Evolutionary conservation across 2,329 filamentous ascomycete species (phyloP).

Genomic region (Monosporascus sp.): DNA sequence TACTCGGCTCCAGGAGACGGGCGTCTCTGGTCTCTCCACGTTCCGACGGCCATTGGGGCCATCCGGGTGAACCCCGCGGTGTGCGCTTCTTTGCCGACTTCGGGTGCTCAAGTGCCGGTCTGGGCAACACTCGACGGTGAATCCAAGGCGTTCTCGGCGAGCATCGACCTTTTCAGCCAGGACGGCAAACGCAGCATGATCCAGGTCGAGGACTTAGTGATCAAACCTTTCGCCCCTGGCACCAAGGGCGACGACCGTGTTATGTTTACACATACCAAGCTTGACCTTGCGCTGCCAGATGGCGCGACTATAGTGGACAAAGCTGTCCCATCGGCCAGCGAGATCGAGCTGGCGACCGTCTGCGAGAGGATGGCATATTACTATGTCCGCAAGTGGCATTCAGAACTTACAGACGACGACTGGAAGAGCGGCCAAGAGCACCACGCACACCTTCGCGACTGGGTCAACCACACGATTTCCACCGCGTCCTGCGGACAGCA

Average conservation of each 20-base stretch:
- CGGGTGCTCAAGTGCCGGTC: neutral
- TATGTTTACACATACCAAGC: slow-evolving; percentile 10
- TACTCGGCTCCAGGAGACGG: slow-evolving; percentile 28
- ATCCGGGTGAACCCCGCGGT: slow-evolving; percentile 1
- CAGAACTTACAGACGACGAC: slow-evolving; percentile 14
- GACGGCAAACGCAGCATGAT: slow-evolving; percentile 9
- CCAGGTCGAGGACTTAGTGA: slow-evolving; percentile 10
- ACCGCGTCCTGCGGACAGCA: too few relatives aligned
- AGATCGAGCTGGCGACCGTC: slow-evolving; percentile 8
- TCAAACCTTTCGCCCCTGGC: slow-evolving; percentile 7
- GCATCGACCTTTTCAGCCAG: slow-evolving; percentile 3
- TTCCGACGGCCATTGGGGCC: slow-evolving; percentile 23
- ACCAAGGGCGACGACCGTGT: slow-evolving; percentile 2
- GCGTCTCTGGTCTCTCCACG: slow-evolving; percentile 24
- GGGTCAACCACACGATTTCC: slow-evolving; percentile 4
- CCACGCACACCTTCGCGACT: slow-evolving; percentile 12
- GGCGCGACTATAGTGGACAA: neutral
- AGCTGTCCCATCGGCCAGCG: slow-evolving; percentile 1
- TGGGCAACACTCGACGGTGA: slow-evolving; percentile 1
- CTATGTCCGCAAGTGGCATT: slow-evolving; percentile 17
- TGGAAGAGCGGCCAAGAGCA: slow-evolving; percentile 14
- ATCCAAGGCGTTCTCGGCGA: neutral
- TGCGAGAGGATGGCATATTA: slow-evolving; percentile 19
- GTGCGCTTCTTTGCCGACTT: neutral
- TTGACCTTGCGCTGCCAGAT: slow-evolving; percentile 4